Conservation (phyloP, 805 yeast species). For the Kazachstania psychrophila region DNA sequence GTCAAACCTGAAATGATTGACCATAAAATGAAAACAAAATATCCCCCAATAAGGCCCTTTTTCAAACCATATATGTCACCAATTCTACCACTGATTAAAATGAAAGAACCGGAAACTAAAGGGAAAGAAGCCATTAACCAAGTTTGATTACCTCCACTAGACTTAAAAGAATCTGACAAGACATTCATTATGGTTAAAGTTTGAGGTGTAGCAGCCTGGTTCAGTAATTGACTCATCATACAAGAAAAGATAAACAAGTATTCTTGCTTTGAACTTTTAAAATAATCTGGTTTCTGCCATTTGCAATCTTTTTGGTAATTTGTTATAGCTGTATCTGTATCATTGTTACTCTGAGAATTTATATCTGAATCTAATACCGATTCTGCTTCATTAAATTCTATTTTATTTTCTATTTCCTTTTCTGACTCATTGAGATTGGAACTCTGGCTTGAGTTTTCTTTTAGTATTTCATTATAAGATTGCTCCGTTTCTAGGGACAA, state of each 20-base stretch:
- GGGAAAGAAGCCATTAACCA: conserved; percentile 73
- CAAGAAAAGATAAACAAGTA: conserved; percentile 21
- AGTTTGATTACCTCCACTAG: conserved; percentile 30
- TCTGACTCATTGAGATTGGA: too few species aligned
- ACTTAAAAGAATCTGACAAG: conserved; percentile 28
- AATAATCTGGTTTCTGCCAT: conserved; percentile 18
- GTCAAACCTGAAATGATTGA: conserved; percentile 52
- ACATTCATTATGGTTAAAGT: conserved; percentile 31
- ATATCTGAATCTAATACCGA: too few species aligned
- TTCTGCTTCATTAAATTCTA: too few species aligned
- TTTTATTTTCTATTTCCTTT: too few species aligned
- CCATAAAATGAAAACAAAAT: conserved; percentile 48
- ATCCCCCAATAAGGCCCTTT: conserved; percentile 44
- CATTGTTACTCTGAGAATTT: too few species aligned
- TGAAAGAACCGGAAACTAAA: conserved; percentile 63
- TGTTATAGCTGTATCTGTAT: too few species aligned
- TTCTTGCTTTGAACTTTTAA: conserved; percentile 18
- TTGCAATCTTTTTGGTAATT: conserved; percentile 1
- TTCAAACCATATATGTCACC: conserved; percentile 69
- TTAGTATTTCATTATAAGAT: too few species aligned
- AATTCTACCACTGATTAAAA: conserved; percentile 54
- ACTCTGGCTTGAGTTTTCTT: too few species aligned
- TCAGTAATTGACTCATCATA: conserved; percentile 32
- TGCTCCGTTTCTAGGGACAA: too few species aligned
- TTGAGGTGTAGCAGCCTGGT: conserved; percentile 36